A percentile compares a stretch with the other conserved stretches of the same genome.
Evolutionary conservation across 2,329 filamentous ascomycete genomes (phyloP).

Genomic region (Penicillium sp.): DNA sequence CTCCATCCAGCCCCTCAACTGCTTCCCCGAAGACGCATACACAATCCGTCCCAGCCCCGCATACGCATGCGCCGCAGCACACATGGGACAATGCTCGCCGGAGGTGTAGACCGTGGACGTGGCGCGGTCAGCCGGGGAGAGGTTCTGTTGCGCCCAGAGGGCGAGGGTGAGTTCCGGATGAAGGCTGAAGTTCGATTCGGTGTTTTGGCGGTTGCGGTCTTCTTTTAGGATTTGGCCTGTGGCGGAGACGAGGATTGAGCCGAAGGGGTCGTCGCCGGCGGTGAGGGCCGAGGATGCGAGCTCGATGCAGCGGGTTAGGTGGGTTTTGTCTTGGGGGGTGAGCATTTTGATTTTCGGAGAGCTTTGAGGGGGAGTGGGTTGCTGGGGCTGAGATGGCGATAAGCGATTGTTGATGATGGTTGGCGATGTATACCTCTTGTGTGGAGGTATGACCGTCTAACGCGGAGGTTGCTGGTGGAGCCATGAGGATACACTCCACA

Average conservation of each 20-base stretch:
- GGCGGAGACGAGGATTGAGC: constrained; percentile 14
- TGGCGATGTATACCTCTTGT: no score
- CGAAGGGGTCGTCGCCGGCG: constrained; percentile 18
- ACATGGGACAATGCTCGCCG: constrained; percentile 21
- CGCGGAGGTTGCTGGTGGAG: no score
- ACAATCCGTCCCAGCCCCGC: constrained; percentile 18
- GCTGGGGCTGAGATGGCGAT: no score
- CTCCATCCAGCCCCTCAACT: constrained; percentile 12
- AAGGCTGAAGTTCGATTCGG: constrained; percentile 11
- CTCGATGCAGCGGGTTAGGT: constrained; percentile 12
- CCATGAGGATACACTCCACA: no score
- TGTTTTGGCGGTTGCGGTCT: constrained; percentile 17
- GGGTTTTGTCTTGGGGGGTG: constrained; percentile 5
- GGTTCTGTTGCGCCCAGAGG: constrained; percentile 15
- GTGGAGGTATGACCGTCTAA: no score
- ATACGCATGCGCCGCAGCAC: constrained; percentile 14
- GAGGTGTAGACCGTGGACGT: constrained; percentile 18
- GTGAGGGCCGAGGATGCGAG: constrained; percentile 14
- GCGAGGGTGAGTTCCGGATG: constrained; percentile 19
- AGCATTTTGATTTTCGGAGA: not conserved
- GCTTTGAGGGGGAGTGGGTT: not conserved
- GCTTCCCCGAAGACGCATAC: constrained; percentile 16
- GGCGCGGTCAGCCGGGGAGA: constrained; percentile 7
- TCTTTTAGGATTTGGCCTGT: constrained; percentile 11
- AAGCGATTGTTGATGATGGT: no score